Base-by-base conservation (phyloP, 2,329 filamentous ascomycete species). In the Trichophaea hybrida region DNA sequence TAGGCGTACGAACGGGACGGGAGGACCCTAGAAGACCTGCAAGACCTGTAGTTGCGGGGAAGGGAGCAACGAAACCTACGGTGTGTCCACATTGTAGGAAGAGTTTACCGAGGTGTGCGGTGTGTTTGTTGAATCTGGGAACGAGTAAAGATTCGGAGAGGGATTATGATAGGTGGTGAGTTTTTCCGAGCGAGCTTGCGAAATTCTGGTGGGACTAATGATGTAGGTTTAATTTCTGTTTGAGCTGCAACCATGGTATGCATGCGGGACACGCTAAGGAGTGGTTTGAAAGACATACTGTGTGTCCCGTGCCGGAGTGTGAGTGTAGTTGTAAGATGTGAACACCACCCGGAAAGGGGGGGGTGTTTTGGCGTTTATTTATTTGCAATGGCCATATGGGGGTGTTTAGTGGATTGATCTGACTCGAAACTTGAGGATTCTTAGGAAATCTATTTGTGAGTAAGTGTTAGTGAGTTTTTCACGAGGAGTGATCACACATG, bases 291-390 rank as follows among this genome's bases (percentile, higher is more conserved):
- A 72, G 80, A 35, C 82, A 85, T 65, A 75, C 76, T 33, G 81
- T 85, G 71, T 85, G 83, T 67, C 82, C 83, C 0, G 81, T 85
- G 54, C 81, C 83, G 0, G 82, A 85, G 71, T 86, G 83, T 67
- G 75, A 80, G 55, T 86, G 83, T 64, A 75, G 77, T 38, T 85
- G 82, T 62, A 58, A 65, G 61, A 65, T 65, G 61, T 65, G 52
- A 54, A 10, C 10, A 15, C 7, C n/a, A 7, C n/a, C 4, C 10
- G n/a, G 38, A 15, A 1, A 4, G 38, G n/a, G n/a, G 38, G 38
- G 38, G 38, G 38, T 10, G n/a, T 10, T 43, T 43, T 10, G 10
- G 38, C n/a, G 10, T 43, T 43, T 15, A 1, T 43, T 1, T 43
- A 10, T 43, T 43, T 24, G 24, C 24, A 24, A 24, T 24, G 24